phyloP scores from a whole-genome alignment of 2,329 filamentous ascomycete genomes.

The Lecanicillium sp. region DNA sequence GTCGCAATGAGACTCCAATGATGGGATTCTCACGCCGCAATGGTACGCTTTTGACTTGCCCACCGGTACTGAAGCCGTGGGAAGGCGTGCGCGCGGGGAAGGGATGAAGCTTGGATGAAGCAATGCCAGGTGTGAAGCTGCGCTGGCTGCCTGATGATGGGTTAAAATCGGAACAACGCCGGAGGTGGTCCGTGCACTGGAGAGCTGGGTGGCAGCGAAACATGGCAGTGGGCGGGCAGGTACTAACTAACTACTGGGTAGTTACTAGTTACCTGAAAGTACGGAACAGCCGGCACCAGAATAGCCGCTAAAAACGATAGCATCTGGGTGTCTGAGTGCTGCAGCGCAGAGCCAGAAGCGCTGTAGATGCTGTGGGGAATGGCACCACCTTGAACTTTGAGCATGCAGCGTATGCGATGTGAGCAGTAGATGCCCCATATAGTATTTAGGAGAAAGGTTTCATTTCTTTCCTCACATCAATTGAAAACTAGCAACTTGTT shows the following conservation, averaged over 20 bases:
- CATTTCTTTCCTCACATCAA: no score
- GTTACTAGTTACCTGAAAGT: background rate
- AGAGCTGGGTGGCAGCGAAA: background rate
- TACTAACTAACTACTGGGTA: background rate
- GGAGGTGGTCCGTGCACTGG: constrained; percentile 16
- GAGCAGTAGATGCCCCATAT: no score
- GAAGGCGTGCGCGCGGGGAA: constrained; percentile 14
- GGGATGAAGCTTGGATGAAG: constrained; percentile 9
- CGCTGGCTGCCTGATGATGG: background rate
- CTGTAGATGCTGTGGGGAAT: no score
- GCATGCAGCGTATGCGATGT: no score
- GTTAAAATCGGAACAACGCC: constrained; percentile 3
- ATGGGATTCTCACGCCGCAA: constrained; percentile 11
- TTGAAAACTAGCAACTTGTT: no score
- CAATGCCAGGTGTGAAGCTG: constrained; percentile 12
- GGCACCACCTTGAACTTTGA: no score
- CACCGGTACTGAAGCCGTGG: constrained; percentile 8
- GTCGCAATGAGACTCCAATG: no score
- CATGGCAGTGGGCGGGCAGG: background rate
- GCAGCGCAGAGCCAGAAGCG: no score
- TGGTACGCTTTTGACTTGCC: constrained; percentile 17
- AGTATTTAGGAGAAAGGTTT: no score
- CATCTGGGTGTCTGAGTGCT: no score
- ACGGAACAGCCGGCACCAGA: no score
- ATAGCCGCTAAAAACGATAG: no score